These are phyloP conservation scores for Dothistroma septosporum DNA, from an alignment of 2,329 filamentous ascomycete species.

Conservation along the genomic window DNA sequence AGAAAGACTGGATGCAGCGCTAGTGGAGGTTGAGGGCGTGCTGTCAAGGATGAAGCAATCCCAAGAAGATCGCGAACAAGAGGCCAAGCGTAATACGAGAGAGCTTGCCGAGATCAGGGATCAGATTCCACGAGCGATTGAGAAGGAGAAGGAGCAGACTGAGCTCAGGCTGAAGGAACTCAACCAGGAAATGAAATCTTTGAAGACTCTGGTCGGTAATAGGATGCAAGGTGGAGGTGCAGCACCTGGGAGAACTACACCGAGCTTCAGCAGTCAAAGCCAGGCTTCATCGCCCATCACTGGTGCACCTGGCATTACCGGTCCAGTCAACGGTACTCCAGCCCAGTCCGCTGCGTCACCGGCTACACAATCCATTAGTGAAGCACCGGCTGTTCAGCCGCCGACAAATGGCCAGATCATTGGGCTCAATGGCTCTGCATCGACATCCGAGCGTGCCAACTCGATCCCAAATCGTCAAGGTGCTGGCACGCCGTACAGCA, in stretches of 20 bases:
- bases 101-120: constrained; percentile 81
- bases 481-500: constrained; percentile 25
- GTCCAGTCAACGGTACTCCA: constrained; percentile 13
- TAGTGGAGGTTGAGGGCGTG: constrained; percentile 79
- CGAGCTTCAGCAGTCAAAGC: constrained; percentile 21
- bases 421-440: constrained; percentile 7
- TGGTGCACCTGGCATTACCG: constrained; percentile 24
- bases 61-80: constrained; percentile 77
- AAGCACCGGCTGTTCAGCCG: constrained; percentile 4
- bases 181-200: constrained; percentile 78
- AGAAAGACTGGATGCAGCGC: constrained; percentile 72
- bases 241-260: constrained; percentile 14
- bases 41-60: constrained; percentile 77
- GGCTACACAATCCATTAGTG: constrained; percentile 6
- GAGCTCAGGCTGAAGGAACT: constrained; percentile 81
- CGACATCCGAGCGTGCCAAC: constrained; percentile 17
- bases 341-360: constrained; percentile 2
- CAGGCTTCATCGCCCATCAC: constrained; percentile 8
- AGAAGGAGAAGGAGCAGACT: constrained; percentile 78
- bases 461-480: constrained; percentile 12
- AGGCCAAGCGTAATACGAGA: constrained; percentile 78
- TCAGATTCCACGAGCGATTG: constrained; percentile 80
- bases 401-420: constrained; percentile 21
- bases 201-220: constrained; percentile 79
- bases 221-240: constrained; percentile 42